Evolutionary conservation across 2,329 filamentous ascomycete genomes (phyloP).

Genomic region (Daldinia sp.): DNA sequence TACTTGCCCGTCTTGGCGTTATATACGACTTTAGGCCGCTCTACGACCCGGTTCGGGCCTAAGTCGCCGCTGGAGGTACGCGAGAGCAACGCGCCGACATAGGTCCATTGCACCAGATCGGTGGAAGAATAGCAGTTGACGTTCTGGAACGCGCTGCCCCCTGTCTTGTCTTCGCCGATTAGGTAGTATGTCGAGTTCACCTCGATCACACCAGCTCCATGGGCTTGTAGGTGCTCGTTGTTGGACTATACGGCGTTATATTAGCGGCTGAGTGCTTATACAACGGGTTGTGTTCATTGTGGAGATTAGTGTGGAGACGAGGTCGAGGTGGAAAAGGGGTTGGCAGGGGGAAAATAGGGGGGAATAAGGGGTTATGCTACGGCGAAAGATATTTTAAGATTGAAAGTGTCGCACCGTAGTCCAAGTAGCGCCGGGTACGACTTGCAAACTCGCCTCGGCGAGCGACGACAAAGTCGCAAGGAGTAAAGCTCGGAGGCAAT

Average conservation of each 20-base stretch:
- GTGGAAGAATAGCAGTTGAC: constrained; percentile 73
- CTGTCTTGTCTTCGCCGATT: constrained; percentile 74
- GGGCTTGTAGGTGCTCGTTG: constrained; percentile 69
- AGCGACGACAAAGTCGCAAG: constrained; percentile 20
- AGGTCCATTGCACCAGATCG: constrained; percentile 70
- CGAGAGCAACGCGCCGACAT: constrained; percentile 66
- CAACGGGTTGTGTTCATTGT: background rate
- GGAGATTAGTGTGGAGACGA: background rate
- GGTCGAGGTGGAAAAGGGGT: background rate
- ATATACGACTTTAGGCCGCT: constrained; percentile 73
- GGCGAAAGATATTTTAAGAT: background rate
- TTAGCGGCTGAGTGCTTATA: constrained; percentile 3
- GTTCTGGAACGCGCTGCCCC: constrained; percentile 68
- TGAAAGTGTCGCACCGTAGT: constrained; percentile 49
- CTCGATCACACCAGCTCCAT: constrained; percentile 70
- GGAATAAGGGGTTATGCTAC: background rate
- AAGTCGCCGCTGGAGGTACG: constrained; percentile 60
- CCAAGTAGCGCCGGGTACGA: constrained; percentile 57
- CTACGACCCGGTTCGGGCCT: constrained; percentile 68
- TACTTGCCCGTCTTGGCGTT: constrained; percentile 70
- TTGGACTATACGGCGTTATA: constrained; percentile 47
- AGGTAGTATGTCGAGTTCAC: constrained; percentile 69
- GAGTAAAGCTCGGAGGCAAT: constrained; percentile 12
- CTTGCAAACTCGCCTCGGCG: constrained; percentile 45
- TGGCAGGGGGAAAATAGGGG: background rate